Evolutionary conservation across 2,329 filamentous ascomycete species (phyloP), one percentile per base, ranked within the genome.

Genomic region (Hypoxylon sp.): DNA sequence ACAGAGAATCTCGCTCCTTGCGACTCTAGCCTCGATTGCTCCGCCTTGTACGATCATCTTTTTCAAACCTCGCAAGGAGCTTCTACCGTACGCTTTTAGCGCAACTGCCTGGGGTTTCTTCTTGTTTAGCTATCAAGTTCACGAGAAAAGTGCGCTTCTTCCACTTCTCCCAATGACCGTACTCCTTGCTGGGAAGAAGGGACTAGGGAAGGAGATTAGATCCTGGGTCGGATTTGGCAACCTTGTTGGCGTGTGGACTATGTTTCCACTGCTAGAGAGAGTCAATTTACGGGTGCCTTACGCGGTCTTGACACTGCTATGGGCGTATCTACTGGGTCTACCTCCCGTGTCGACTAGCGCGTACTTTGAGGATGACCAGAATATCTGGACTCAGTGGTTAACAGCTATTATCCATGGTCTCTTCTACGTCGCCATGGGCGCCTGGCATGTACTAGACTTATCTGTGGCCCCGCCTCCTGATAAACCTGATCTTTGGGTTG

Each of bases 211-310:
- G 65, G 89, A 91, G 58, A 89, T 88, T 17, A 88, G 96, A 52
- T 90, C 93, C 1, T 99, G 96, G 96, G 91, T 98, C 3, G 94
- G 94, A n/a, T 97, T 97, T 76, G 94, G 94, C 59, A 99, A 99
- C 77, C 85, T 96, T 13, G 86, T 98, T 10, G 95, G 92, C 7
- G 88, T 88, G 32, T 98, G 94, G 93, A 98, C 96, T 5, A 91
- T 98, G 87, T 99, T 93, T 76, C 96, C 96, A 0, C 84, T 99
- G 5, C 87, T 99, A 36, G 89, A 91, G 74, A 89, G 95, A 50
- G 96, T 98, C 63, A 92, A 94, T 46, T 83, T 99, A 7, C 85
- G 87, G 11, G 85, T 97, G 9, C 96, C 97, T 0, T 99, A 99
- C 76, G 87, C 89, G 36, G 91, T 97, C 11, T 82, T 98, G 30